Base-by-base conservation (phyloP, 1,284 basidiomycete genomes). In the Boletus mariae region DNA sequence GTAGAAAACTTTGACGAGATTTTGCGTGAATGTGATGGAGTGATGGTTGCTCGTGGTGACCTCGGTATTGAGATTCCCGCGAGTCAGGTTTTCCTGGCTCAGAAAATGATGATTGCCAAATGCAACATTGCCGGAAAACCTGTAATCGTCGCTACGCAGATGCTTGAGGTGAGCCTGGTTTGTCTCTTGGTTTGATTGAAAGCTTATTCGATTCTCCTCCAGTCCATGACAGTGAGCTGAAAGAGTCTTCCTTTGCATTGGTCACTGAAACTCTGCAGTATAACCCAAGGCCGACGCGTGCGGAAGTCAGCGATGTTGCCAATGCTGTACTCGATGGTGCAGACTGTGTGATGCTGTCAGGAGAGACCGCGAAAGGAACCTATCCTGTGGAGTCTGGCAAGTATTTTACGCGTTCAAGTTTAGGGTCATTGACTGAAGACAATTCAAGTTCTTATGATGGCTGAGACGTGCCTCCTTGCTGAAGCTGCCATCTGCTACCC, bases 61-160 rank as follows among this genome's bases (percentile, higher is more conserved):
- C 82, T 98, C 51, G 95, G 95, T 75, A 98, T 98, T 65, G 95
- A 98, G 76, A 98, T 98, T 63, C 97, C 97, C 26, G 94, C 95
- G 44, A 92, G 88, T 66, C 95, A 98, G 70, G 95, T 98, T 47
- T 98, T 98, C 80, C 80, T 97, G 68, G 95, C 95, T 23, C 95
- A 98, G 73, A 98, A 98, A 79, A 98, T 98, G 95, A 98, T 98
- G 94, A 98, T 98, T 64, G 85, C 94, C 59, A 98, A 98, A 78
- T 97, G 94, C 78, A 97, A 96, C 79, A 88, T 94, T 64, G 87
- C 84, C 52, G 94, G 94, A 66, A 98, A 99, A 80, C 95, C 97
- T 49, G 92, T 93, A 67, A 99, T 99, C 69, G 97, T 97, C 64
- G 97, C 97, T 20, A 99, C 97, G 17, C 97, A 99, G 75, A 99